phyloP scores from a whole-genome alignment of 257 asterid genomes.

The Nicotiana attenuata region DNA sequence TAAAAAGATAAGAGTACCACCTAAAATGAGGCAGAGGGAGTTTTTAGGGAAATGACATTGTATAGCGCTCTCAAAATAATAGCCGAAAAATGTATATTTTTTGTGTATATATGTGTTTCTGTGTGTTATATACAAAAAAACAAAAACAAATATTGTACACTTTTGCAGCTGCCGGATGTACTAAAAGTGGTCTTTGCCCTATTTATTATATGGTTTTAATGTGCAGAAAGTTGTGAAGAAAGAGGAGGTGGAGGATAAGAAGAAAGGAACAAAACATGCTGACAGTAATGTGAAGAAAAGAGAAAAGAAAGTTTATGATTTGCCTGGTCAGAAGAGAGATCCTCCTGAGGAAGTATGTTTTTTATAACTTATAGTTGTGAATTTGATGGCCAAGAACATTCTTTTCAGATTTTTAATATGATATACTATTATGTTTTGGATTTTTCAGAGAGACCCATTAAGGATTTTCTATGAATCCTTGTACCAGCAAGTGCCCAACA shows the following conservation, averaged over 20 bases:
- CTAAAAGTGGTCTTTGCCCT: too few relatives aligned
- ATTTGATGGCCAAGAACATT: background rate
- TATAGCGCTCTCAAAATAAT: too few relatives aligned
- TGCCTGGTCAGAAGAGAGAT: slow-evolving; percentile 89
- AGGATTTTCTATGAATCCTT: slow-evolving; percentile 77
- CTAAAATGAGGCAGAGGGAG: too few relatives aligned
- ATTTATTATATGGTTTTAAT: background rate
- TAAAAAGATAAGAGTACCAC: too few relatives aligned
- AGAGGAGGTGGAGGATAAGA: slow-evolving; percentile 29
- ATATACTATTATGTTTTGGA: background rate
- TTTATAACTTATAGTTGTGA: background rate
- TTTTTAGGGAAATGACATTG: too few relatives aligned
- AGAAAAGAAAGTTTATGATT: slow-evolving; percentile 61
- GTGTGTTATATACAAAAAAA: too few relatives aligned
- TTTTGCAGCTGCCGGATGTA: too few relatives aligned
- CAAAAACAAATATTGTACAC: too few relatives aligned
- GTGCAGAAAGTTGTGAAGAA: slow-evolving; percentile 19
- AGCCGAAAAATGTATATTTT: too few relatives aligned
- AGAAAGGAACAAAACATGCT: slow-evolving; percentile 32
- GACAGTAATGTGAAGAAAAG: slow-evolving; percentile 43
- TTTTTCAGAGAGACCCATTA: slow-evolving; percentile 72
- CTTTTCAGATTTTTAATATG: background rate
- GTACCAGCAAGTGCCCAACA: slow-evolving; percentile 63
- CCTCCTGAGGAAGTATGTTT: slow-evolving; percentile 65
- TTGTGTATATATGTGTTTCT: too few relatives aligned